Evolutionary conservation across 176 grass and related monocot genomes (phyloP), one percentile per base, ranked within the genome.

Genomic region (Typha latifolia): DNA sequence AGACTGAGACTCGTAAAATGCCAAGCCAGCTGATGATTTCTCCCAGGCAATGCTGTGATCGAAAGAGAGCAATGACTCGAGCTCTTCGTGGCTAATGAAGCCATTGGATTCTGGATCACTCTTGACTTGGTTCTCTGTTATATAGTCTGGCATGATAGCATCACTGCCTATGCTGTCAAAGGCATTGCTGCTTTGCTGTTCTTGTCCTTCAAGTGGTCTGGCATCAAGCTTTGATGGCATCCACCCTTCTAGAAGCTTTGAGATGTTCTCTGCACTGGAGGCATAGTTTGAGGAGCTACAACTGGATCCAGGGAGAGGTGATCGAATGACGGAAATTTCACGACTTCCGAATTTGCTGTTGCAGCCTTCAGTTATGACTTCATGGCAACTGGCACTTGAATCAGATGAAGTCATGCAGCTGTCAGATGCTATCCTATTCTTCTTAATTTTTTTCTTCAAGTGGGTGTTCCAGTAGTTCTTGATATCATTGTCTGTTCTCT

Each of bases 391-490:
- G 47, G 70, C 24, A 32, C n/a, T 64, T 14, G 59, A 65, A 34
- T 48, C 49, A 19, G 66, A 67, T 14, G 49, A 70, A 32, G 31
- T 19, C 20, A 43, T 65, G n/a, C 12, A 73, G 69, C 31, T 79
- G 47, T 66, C 32, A 13, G 43, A 56, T 49, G 48, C n/a, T 26
- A 48, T 19, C 61, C 73, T 69, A 24, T 57, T 49, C 71, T 61
- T 72, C 50, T 73, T 67, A 14, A 80, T 14, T 68, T 80, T 80
- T 19, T 80, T 80, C 62, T 80, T 80, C 63, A 80, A 69, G 61
- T 80, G 77, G 52, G 77, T 80, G 77, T 80, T 80, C 77, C 77
- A 80, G 68, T 80, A 72, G 62, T 80, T 80, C 77, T 80, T 80
- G 66, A 80, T 80, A 64, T 80, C 77, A 51, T 80, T 80, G 48